Base-by-base conservation (phyloP, 257 asterid genomes). In the Capsicum pubescens region DNA sequence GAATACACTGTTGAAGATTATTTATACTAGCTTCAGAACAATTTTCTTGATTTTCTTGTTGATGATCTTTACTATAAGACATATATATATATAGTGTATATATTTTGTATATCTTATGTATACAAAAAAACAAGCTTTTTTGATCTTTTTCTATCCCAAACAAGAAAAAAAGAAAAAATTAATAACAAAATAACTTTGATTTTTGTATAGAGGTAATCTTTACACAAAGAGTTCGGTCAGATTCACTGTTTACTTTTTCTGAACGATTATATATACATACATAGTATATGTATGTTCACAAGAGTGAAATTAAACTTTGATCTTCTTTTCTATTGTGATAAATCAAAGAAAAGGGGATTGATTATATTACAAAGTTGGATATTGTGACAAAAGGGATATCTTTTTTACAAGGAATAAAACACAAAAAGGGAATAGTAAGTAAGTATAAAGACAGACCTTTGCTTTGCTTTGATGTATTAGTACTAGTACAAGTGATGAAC, bases 1-100 rank as follows among this genome's bases (percentile, higher is more conserved):
- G 90, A 80, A 90, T 90, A 84, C 87, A 90, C 91, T 91, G 90
- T 71, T 71, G 56, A 35, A 82, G 86, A 79, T 85, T 85, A 35
- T 56, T 68, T 81, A 86, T 66, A 48, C 44, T 66, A 48, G 63
- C 77, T 63, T 85, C 84, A 83, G 84, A 86, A 63, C 83, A 82
- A 52, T 77, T 84, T 36, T 61, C 88, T 87, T 87, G 81, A 82
- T 85, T 87, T 82, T 88, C 88, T 81, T 87, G 6, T 32, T 66
- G 35, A 59, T 59, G 26, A 26, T n/a, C 83, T 67, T 78, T 85
- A 19, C 79, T 61, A 79, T 86, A 91, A 81, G 86, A 86, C 93
- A 92, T 86, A 81, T 86, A 26, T 26, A 26, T 26, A 26, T 26
- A 84, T 39, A 39, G 44, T 39, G 55, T n/a, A 52, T 10, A 52